Base-by-base conservation (phyloP, 345 rosid genomes). In the Orychophragmus violaceus region DNA sequence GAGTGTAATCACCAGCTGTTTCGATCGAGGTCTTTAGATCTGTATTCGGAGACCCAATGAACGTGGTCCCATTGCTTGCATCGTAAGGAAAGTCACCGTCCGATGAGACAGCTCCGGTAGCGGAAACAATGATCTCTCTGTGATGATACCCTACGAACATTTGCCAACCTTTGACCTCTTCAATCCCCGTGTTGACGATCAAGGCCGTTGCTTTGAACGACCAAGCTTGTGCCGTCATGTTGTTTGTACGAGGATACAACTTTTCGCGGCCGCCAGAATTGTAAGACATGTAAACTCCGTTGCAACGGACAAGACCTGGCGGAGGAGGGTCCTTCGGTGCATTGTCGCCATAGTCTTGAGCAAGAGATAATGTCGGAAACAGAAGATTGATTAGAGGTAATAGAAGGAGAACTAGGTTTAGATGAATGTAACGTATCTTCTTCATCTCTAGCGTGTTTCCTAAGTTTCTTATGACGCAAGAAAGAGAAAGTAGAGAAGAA, bases 151-250 rank as follows among this genome's bases (percentile, higher is more conserved):
- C 90, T 5, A 91, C 41, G 37, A 69, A 80, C 82, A 87, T 79
- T 60, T 81, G 73, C 99, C 99, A 94, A 2, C 81, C 88, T 75
- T 84, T 82, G 22, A 94, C 66, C 74, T 87, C 95, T n/a, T 81
- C 84, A 2, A 56, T 24, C 0, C 90, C 99, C 0, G 88, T 57
- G 66, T 94, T 94, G 2, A 81, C 56, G 19, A 94, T 80, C 10
- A 79, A 53, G 14, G 90, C 86, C 21, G 68, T 68, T 32, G 95
- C 72, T 55, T 83, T 81, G 69, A 94, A 94, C 10, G 96, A 81
- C 99, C 99, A 94, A 0, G 97, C 75, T 70, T 94, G 97, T 5
- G 96, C 96, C 1, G 85, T 72, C 8, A 62, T 87, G 55, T 94
- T 90, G 56, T 82, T 80, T 6, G 88, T 59, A 7, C 64, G 80